phyloP scores from a whole-genome alignment of 2,329 filamentous ascomycete species.

The Fusarium anthophilum region DNA sequence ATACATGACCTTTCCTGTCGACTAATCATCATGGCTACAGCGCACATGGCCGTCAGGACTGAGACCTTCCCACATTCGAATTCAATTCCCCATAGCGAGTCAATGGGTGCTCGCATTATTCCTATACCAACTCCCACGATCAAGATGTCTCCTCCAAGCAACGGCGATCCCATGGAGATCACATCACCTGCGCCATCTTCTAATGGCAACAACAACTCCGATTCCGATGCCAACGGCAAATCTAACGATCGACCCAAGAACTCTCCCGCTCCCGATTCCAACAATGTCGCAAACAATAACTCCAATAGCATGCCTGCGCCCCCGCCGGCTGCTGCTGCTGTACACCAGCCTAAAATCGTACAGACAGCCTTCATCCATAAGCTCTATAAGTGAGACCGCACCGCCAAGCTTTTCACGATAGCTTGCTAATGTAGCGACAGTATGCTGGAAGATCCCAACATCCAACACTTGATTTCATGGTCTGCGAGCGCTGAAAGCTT shows the following conservation, averaged over 20 bases:
- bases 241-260: slow-evolving; percentile 49
- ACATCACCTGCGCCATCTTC: slow-evolving; percentile 61
- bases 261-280: slow-evolving; percentile 52
- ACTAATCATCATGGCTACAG: slow-evolving; percentile 49
- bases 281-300: slow-evolving; percentile 40
- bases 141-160: slow-evolving; percentile 67
- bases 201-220: slow-evolving; percentile 56
- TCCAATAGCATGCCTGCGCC: slow-evolving; percentile 60
- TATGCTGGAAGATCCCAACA: slow-evolving; percentile 94
- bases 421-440: slow-evolving; percentile 59
- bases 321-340: slow-evolving; percentile 69
- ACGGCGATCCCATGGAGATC: slow-evolving; percentile 70
- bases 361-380: slow-evolving; percentile 99
- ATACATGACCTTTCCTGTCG: slow-evolving; percentile 26
- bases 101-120: slow-evolving; percentile 63
- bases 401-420: neutral
- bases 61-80: slow-evolving; percentile 59
- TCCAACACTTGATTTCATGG: slow-evolving; percentile 97
- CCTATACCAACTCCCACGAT: slow-evolving; percentile 66
- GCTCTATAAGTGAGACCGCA: slow-evolving; percentile 83
- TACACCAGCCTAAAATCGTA: slow-evolving; percentile 95
- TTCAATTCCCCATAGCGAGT: slow-evolving; percentile 53
- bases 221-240: slow-evolving; percentile 52
- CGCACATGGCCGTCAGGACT: slow-evolving; percentile 63
- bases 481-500: slow-evolving; percentile 94